phyloP scores from a whole-genome alignment of 2,329 filamentous ascomycete species.

The Plenodomus biglobosus region DNA sequence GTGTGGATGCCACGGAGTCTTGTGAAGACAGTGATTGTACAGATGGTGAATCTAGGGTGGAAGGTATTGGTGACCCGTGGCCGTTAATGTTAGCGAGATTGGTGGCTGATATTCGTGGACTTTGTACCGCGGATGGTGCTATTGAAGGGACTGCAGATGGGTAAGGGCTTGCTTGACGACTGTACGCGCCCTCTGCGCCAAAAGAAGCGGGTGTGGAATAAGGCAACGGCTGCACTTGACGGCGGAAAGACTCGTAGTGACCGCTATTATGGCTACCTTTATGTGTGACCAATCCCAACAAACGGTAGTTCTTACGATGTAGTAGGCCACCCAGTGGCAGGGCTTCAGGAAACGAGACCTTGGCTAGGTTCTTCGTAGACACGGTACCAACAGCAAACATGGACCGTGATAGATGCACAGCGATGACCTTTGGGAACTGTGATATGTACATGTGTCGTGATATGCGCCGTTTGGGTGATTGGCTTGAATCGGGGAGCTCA shows the following conservation, averaged over 20 bases:
- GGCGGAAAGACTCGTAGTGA: constrained; percentile 93
- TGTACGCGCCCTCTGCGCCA: constrained; percentile 73
- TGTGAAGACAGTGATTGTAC: constrained; percentile 38
- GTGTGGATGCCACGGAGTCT: constrained; percentile 28
- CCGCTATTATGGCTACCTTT: constrained; percentile 95
- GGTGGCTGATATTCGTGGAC: constrained; percentile 48
- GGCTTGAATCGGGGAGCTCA: constrained; percentile 69
- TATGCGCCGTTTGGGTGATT: constrained; percentile 80
- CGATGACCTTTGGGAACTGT: constrained; percentile 83
- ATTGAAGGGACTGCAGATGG: constrained; percentile 47
- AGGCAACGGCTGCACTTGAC: constrained; percentile 76
- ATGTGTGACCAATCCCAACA: constrained; percentile 87
- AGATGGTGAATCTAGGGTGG: constrained; percentile 36
- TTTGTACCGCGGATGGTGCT: constrained; percentile 48
- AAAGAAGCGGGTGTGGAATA: constrained; percentile 83
- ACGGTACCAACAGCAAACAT: constrained; percentile 78
- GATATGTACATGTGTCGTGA: constrained; percentile 86
- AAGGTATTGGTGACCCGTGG: constrained; percentile 27
- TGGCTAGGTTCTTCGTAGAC: constrained; percentile 91
- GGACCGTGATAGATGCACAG: constrained; percentile 88
- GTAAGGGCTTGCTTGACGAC: constrained; percentile 55
- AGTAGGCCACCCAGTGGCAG: constrained; percentile 79
- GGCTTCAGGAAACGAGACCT: constrained; percentile 88
- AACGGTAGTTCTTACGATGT: constrained; percentile 75
- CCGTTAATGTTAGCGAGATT: constrained; percentile 32